Base-by-base conservation (phyloP, 2,329 filamentous ascomycete genomes). In the Elsinoe ampelina region DNA sequence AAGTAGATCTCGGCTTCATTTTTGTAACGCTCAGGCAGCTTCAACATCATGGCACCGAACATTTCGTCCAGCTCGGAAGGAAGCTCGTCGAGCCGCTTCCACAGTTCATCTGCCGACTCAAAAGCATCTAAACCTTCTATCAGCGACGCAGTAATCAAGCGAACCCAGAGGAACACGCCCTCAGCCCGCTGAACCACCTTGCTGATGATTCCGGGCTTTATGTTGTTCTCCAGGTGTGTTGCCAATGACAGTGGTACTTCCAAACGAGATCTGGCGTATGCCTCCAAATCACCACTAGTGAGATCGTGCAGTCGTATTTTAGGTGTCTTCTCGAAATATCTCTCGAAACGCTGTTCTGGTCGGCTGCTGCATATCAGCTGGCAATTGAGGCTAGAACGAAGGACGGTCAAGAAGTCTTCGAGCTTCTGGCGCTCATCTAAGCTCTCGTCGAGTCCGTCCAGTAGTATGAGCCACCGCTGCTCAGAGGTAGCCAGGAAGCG, bases 11-110 rank as follows among this genome's bases (percentile, higher is more conserved):
- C 41, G 10, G 41, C 41, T n/a, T 45, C 41, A 11, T n/a, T 26
- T 10, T 26, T 45, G 19, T 26, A 45, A 6, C 41, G 41, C 13
- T 11, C 19, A 2, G 41, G 41, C 41, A 45, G 10, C 10, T 30
- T 45, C 8, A 15, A 38, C n/a, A 54, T 15, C 50, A 54, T 54
- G 8, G 20, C 32, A 15, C 17, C 35, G 11, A 39, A 38, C 50
- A 54, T 54, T n/a, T 54, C 12, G n/a, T 54, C 35, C 2, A 54
- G n/a, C 13, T 54, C 50, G 15, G 32, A 38, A 5, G 50, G 50
- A 38, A 54, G 35, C 19, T 26, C 35, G n/a, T 39, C 35, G 2
- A 54, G 4, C 12, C 34, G 8, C 2, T 6, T 17, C 15, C 10
- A 20, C 32, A 54, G 13, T 15, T 30, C 35, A 11, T 54, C 19